Base-by-base conservation (phyloP, 345 rosid genomes). In the Pseudoturritis turrita region DNA sequence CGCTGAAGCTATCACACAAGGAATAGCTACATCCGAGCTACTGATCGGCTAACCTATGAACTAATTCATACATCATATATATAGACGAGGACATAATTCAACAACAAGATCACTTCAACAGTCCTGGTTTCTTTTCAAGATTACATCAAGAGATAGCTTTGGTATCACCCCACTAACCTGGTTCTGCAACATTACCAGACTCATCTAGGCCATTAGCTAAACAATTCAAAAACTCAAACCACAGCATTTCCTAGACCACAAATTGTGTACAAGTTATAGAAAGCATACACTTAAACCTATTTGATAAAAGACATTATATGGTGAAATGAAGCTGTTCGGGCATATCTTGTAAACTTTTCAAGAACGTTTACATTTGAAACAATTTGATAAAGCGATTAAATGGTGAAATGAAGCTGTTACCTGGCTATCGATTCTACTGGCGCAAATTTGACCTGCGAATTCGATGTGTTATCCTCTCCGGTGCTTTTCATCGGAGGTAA, bases 401-500 rank as follows among this genome's bases (percentile, higher is more conserved):
- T 41, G 21, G 12, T 19, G 35, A 65, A 47, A 18, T 50, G 10
- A 40, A 65, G 39, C 23, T 41, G 21, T 43, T 3, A 88, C 96
- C 96, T 80, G 61, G 81, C 50, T 37, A 76, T 51, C 33, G 84
- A 72, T 45, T 89, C 91, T 5, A 82, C 14, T 21, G 80, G 65
- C 21, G 83, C 78, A 65, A 71, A 70, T 52, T 77, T 81, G 63
- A 41, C 51, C 58, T 55, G 76, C 21, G 77, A 61, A 66, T 57
- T 59, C 37, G 59, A 33, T 10, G 55, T 62, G 44, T 28, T 57
- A 10, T 85, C 91, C 57, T 84, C 93, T 10, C 67, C 79, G 11
- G 72, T 68, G 67, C 78, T 68, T 71, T 79, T 85, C 13, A 80
- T 73, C 14, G 86, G 83, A 18, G 92, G 89, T 76, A 86, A 72